phyloP scores from a whole-genome alignment of 768 basidiomycete genomes.

The Crassisporium funariophilum region DNA sequence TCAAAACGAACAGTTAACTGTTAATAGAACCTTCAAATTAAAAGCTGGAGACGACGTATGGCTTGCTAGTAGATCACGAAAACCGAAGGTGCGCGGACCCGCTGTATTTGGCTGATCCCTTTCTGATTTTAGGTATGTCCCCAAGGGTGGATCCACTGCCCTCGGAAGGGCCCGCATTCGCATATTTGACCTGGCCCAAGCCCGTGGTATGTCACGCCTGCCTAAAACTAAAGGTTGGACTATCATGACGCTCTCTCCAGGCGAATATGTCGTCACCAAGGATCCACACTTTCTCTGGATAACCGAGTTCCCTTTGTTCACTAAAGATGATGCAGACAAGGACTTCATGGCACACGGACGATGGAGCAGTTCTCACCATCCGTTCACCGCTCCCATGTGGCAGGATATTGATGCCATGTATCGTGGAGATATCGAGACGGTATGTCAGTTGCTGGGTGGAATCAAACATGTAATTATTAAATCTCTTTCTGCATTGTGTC shows the following conservation, averaged over 20 bases:
- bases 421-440: slow-evolving; percentile 62
- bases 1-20: slow-evolving; percentile 20
- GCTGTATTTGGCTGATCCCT: slow-evolving; percentile 19
- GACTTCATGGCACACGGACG: slow-evolving; percentile 81
- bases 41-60: slow-evolving; percentile 57
- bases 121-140: slow-evolving; percentile 17
- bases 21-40: slow-evolving; percentile 39
- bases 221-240: slow-evolving; percentile 12
- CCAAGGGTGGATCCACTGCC: slow-evolving; percentile 83
- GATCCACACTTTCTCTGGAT: slow-evolving; percentile 91
- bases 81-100: slow-evolving; percentile 54
- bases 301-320: slow-evolving; percentile 93
- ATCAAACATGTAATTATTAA: slow-evolving; percentile 6
- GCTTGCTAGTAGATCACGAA: slow-evolving; percentile 52
- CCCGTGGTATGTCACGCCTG: slow-evolving; percentile 49
- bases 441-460: slow-evolving; percentile 29
- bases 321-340: slow-evolving; percentile 85
- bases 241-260: slow-evolving; percentile 36
- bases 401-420: slow-evolving; percentile 83
- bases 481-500: slow-evolving; percentile 10
- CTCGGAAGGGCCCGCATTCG: slow-evolving; percentile 72
- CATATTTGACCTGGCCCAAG: slow-evolving; percentile 67
- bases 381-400: slow-evolving; percentile 95
- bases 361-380: slow-evolving; percentile 94
- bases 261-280: slow-evolving; percentile 54